These are phyloP conservation scores for Sporothrix brasiliensis DNA, from an alignment of 2,329 filamentous ascomycete genomes.

Conservation along the genomic window DNA sequence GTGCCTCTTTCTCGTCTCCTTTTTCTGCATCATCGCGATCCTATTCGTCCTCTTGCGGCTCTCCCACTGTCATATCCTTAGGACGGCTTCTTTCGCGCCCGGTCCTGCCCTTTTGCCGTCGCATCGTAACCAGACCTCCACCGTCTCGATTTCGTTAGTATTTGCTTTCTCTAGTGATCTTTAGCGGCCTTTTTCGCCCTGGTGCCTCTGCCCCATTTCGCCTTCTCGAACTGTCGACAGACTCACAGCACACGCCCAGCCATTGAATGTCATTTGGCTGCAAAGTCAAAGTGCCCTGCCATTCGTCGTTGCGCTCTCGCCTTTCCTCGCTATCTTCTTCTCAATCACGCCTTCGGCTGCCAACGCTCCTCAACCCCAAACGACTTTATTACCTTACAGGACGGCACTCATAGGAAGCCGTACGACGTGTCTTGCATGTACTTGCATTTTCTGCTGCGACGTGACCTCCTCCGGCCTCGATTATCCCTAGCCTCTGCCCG, in stretches of 20 bases:
- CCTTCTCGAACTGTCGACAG: not conserved
- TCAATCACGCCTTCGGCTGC: conserved; percentile 24
- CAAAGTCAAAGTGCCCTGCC: not conserved
- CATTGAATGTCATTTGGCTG: not conserved
- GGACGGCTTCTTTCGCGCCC: not conserved
- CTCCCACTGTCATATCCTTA: not conserved
- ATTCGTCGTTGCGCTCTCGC: not conserved
- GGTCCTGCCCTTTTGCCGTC: not conserved
- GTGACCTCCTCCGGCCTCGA: conserved; percentile 15
- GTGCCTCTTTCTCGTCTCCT: not conserved
- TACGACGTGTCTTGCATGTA: not conserved
- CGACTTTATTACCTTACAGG: not conserved
- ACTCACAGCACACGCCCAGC: conserved; percentile 19
- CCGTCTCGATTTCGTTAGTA: conserved; percentile 2
- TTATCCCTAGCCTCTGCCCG: conserved; percentile 23
- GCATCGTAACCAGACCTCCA: not conserved
- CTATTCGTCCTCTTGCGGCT: not conserved
- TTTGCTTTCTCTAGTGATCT: not conserved
- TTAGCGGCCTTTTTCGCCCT: conserved; percentile 23
- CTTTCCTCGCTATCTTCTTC: conserved; percentile 20
- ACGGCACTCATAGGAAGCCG: not conserved
- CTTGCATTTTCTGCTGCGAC: not conserved
- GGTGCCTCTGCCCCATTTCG: conserved; percentile 20
- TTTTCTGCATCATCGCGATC: conserved; percentile 21
- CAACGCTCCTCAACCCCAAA: conserved; percentile 13